Percentiles rank a stretch among this genome's conserved stretches.
Conservation (phyloP, 140 eudicot species). For the Ambrosia hybrid region DNA sequence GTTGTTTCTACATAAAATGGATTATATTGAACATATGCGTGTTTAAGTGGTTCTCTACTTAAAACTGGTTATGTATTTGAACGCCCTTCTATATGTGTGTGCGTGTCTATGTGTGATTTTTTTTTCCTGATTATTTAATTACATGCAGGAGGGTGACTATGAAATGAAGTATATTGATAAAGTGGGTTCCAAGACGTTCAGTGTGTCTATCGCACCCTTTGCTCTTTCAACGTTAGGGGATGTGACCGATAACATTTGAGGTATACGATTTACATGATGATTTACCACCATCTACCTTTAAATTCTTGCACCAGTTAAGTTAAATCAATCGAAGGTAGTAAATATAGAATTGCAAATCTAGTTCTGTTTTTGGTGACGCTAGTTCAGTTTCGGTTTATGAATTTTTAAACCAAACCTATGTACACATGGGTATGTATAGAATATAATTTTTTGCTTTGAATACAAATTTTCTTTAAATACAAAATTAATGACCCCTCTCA, state of each 20-base stretch:
- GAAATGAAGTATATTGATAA: constrained; percentile 82
- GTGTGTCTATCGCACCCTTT: constrained; percentile 77
- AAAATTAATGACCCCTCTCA: too few relatives aligned
- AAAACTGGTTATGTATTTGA: too few relatives aligned
- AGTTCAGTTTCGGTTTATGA: constrained; percentile 3
- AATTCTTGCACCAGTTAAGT: constrained; percentile 5
- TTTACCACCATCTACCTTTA: too few relatives aligned
- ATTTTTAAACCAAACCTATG: not conserved
- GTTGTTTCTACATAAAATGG: too few relatives aligned
- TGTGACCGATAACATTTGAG: constrained; percentile 48
- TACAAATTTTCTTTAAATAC: too few relatives aligned
- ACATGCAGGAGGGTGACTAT: constrained; percentile 73
- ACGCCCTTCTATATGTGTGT: too few relatives aligned
- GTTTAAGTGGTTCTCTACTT: too few relatives aligned
- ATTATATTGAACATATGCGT: not conserved
- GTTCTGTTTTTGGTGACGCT: not conserved
- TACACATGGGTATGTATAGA: not conserved
- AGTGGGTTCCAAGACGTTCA: constrained; percentile 68
- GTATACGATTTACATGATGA: not conserved
- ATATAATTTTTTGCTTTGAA: not conserved
- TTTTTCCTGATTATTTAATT: constrained; percentile 6
- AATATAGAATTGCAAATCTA: not conserved
- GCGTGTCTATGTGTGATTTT: not conserved
- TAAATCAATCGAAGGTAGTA: not conserved
- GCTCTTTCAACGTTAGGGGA: constrained; percentile 78